Evolutionary conservation across 2,329 filamentous ascomycete genomes (phyloP), one percentile per base, ranked within the genome.

Genomic region (Hypomyces rosellus): DNA sequence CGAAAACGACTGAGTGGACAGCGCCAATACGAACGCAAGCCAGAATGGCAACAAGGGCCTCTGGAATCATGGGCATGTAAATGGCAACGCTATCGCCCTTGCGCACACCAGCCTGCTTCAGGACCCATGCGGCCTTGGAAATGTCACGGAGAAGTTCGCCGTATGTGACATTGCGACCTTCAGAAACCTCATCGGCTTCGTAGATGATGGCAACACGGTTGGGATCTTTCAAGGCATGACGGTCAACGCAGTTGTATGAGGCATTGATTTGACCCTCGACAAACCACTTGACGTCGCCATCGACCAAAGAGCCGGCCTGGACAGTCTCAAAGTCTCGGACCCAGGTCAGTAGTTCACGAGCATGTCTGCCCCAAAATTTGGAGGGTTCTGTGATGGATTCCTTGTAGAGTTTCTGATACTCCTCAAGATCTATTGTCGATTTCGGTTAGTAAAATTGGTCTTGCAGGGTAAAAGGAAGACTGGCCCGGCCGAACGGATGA

Each of bases 61-160:
- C 92, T 50, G 93, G 93, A 69, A 99, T 96, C 93, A 99, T 99
- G 68, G 93, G 93, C 57, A 99, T 75, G 76, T 99, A 99, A 59
- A 99, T 88, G 56, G 90, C 93, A 51, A 99, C 91, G 4, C 91
- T 96, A 72, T 99, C 93, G 50, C 93, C 93, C 78, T 96, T 97
- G 75, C 86, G 84, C 54, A 99, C 92, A 56, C 93, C 93, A 82
- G 96, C 93, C 74, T 92, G 82, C 78, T 91, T 96, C 60, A 99
- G 80, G 20, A 88, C 86, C 75, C 89, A 89, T 41, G 93, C 87
- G 14, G 89, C 83, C 69, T 82, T 86, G 63, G 86, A 96, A 46
- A 99, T 92, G 70, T 99, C 83, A 57, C 90, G 85, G 55, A 97
- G 81, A 47, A 99, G 86, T 78, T 99, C 91, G 62, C 86, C 82